Evolutionary conservation across 1,284 basidiomycete genomes (phyloP).

Genomic region (Marasmius fiardii): DNA sequence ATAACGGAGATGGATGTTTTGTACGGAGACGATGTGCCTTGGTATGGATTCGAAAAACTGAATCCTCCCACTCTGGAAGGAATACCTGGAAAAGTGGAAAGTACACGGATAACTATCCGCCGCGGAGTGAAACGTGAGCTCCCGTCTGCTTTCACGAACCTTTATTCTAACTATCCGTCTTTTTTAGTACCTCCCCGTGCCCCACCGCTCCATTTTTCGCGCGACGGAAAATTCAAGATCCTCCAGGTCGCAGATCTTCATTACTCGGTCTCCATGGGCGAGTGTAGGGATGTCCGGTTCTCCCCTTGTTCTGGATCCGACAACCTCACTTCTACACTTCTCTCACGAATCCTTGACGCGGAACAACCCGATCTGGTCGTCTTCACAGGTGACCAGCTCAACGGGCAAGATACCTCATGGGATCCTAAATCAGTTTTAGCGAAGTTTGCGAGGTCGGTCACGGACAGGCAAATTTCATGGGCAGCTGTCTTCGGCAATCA

Average conservation of each 20-base stretch:
- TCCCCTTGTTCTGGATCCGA: slow-evolving; percentile 47
- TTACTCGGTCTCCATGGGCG: slow-evolving; percentile 72
- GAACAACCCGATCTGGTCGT: slow-evolving; percentile 92
- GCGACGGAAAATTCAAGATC: slow-evolving; percentile 81
- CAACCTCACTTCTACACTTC: slow-evolving; percentile 67
- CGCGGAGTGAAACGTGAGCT: slow-evolving; percentile 64
- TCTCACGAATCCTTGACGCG: slow-evolving; percentile 68
- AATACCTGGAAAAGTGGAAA: slow-evolving; percentile 36
- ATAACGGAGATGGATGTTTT: slow-evolving; percentile 89
- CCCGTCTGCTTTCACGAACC: not conserved
- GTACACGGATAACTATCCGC: slow-evolving; percentile 58
- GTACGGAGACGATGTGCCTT: slow-evolving; percentile 76
- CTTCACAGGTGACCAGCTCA: slow-evolving; percentile 83
- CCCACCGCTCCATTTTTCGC: slow-evolving; percentile 77
- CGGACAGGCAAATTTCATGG: slow-evolving; percentile 81
- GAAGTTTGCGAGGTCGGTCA: slow-evolving; percentile 81
- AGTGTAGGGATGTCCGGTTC: slow-evolving; percentile 63
- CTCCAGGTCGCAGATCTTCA: slow-evolving; percentile 91
- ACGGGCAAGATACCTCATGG: slow-evolving; percentile 87
- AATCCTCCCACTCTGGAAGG: slow-evolving; percentile 50
- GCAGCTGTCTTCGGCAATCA: slow-evolving; percentile 92
- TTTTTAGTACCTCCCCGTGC: slow-evolving; percentile 61
- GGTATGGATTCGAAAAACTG: slow-evolving; percentile 81
- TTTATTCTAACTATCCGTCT: slow-evolving; percentile 1
- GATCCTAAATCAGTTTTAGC: slow-evolving; percentile 83